phyloP scores from a whole-genome alignment of 495 filamentous ascomycete genomes.

The Venustampulla echinocandica region DNA sequence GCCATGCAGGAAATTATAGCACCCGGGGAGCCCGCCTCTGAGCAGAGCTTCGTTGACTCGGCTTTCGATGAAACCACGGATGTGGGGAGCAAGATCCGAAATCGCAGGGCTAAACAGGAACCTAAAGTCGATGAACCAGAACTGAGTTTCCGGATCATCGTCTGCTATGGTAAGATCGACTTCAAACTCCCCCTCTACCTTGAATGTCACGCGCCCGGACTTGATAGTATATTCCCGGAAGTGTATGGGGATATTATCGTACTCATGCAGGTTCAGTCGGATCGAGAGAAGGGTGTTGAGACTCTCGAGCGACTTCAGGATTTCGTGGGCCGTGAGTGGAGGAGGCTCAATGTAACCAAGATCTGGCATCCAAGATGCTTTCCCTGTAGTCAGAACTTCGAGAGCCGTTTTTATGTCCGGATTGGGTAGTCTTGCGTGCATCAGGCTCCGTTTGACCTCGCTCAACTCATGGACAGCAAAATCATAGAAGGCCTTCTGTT shows the following conservation, averaged over 20 bases:
- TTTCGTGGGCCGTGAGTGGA: conserved; percentile 53
- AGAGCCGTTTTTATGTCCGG: conserved; percentile 87
- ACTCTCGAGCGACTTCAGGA: conserved; percentile 61
- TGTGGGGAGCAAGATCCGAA: conserved; percentile 45
- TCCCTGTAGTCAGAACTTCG: conserved; percentile 68
- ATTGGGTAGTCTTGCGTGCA: conserved; percentile 60
- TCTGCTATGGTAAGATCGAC: conserved; percentile 81
- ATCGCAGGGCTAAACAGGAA: conserved; percentile 67
- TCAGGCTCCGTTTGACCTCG: conserved; percentile 59
- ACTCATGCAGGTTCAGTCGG: conserved; percentile 70
- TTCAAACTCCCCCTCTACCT: conserved; percentile 77
- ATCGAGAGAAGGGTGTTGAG: conserved; percentile 76
- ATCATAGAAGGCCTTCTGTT: conserved; percentile 47
- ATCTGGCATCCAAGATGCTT: conserved; percentile 67
- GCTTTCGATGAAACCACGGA: conserved; percentile 56
- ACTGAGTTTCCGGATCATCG: conserved; percentile 69
- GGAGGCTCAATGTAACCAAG: conserved; percentile 73
- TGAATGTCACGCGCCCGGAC: conserved; percentile 79
- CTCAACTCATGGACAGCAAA: conserved; percentile 51
- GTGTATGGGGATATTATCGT: conserved; percentile 61
- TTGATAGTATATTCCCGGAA: conserved; percentile 66
- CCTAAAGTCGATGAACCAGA: conserved; percentile 88
- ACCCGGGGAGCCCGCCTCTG: conserved; percentile 59
- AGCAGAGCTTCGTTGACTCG: conserved; percentile 60
- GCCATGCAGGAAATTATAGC: conserved; percentile 78